Percentiles rank a stretch among this genome's conserved stretches.
These are phyloP conservation scores for Pythium aphanidermatum DNA, from an alignment of 352 stramenopile species.

Conservation along the genomic window DNA sequence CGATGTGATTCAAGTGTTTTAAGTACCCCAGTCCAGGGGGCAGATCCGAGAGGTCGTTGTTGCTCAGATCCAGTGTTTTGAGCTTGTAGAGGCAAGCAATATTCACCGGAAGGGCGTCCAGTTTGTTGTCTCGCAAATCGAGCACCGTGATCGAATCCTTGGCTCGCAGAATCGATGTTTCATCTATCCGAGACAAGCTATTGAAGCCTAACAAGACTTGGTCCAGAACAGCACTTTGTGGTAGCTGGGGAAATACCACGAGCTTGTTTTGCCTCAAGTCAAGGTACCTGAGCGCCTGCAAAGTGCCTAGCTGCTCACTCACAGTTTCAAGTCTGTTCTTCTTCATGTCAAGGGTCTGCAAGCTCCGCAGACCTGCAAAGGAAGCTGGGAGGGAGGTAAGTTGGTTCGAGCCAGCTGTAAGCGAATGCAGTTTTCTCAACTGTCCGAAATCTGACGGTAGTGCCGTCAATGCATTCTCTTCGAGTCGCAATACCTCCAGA, in stretches of 20 bases:
- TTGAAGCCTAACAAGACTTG: conserved; percentile 82
- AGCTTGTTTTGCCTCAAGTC: conserved; percentile 74
- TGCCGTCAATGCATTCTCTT: conserved; percentile 50
- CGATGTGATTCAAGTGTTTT: conserved; percentile 69
- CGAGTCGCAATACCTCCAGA: conserved; percentile 50
- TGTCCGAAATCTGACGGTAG: conserved; percentile 49
- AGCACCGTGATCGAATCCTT: conserved; percentile 70
- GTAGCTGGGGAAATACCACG: conserved; percentile 50
- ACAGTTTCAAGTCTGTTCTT: conserved; percentile 64
- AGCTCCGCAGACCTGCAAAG: conserved; percentile 35
- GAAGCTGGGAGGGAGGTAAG: conserved; percentile 38
- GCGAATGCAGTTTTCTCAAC: conserved; percentile 47
- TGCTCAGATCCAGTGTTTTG: conserved; percentile 77
- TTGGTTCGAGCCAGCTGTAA: conserved; percentile 62
- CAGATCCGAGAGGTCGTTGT: conserved; percentile 77
- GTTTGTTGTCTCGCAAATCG: conserved; percentile 80
- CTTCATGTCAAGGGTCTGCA: conserved; percentile 72
- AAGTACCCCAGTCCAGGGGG: conserved; percentile 73
- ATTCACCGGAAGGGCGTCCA: conserved; percentile 40
- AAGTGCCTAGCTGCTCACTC: conserved; percentile 28
- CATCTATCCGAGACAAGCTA: conserved; percentile 43
- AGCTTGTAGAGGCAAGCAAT: conserved; percentile 52
- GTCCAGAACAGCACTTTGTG: conserved; percentile 48
- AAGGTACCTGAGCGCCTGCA: conserved; percentile 52
- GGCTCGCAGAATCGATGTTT: conserved; percentile 44